Conservation (phyloP, 768 basidiomycete genomes). For the Leccinum subtestaceum region DNA sequence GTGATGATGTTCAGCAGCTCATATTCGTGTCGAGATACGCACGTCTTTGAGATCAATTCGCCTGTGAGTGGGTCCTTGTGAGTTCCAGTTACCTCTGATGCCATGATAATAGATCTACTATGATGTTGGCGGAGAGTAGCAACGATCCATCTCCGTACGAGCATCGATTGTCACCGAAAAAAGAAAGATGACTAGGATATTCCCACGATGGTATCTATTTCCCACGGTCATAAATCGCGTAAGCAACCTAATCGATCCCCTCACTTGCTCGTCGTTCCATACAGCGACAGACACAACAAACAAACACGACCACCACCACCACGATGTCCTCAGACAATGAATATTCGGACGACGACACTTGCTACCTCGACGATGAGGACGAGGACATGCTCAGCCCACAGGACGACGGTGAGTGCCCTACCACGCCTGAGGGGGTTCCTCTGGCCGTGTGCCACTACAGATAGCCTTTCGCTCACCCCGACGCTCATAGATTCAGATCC, state of each 20-base stretch:
- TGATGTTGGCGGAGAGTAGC: constrained; percentile 9
- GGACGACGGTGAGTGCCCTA: constrained; percentile 46
- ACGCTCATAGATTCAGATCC: constrained; percentile 38
- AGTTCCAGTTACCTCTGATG: constrained; percentile 32
- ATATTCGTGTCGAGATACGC: constrained; percentile 29
- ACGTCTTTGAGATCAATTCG: constrained; percentile 97
- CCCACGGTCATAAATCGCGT: constrained; percentile 17
- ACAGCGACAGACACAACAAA: constrained; percentile 14
- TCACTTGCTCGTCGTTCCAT: constrained; percentile 15
- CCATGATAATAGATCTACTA: constrained; percentile 30
- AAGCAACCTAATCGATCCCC: constrained; percentile 31
- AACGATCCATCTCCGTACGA: constrained; percentile 22
- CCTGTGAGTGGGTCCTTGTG: constrained; percentile 87
- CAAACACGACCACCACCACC: constrained; percentile 8
- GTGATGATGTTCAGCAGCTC: constrained; percentile 28
- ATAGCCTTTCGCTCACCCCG: constrained; percentile 19
- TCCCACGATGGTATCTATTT: constrained; percentile 5
- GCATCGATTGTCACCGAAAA: constrained; percentile 22
- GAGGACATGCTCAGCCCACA: constrained; percentile 62
- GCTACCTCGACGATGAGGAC: constrained; percentile 70
- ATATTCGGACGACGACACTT: constrained; percentile 63
- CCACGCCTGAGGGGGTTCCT: constrained; percentile 5
- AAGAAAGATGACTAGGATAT: neutral
- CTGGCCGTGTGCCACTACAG: constrained; percentile 23
- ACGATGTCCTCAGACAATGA: constrained; percentile 66